phyloP scores from a whole-genome alignment of 148 eudicot species.

The Fagopyrum tataricum region DNA sequence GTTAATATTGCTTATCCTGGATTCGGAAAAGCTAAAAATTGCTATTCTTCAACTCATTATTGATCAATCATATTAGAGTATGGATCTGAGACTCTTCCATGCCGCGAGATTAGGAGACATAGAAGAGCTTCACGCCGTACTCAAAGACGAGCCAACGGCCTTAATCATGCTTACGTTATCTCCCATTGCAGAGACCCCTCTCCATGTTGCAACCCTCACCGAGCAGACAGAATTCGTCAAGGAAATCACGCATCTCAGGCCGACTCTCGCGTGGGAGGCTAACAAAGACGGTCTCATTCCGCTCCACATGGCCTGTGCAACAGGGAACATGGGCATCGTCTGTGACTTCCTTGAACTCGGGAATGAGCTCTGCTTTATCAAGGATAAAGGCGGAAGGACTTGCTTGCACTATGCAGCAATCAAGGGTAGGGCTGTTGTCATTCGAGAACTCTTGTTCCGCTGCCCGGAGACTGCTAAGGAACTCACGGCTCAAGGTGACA shows the following conservation, averaged over 20 bases:
- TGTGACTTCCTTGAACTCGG: neutral
- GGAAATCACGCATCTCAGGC: neutral
- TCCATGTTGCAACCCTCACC: neutral
- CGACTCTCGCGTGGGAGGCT: neutral
- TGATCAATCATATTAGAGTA: neutral
- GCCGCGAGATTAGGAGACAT: conserved; percentile 2
- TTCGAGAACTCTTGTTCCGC: neutral
- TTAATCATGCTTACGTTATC: neutral
- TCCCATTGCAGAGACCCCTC: neutral
- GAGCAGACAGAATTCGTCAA: neutral
- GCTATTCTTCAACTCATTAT: too few relatives aligned
- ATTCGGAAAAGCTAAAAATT: too few relatives aligned
- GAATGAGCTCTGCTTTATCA: neutral
- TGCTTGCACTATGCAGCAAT: neutral
- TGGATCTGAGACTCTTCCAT: neutral
- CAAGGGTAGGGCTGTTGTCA: neutral
- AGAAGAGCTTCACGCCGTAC: neutral
- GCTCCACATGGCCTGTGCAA: neutral
- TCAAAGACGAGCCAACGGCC: neutral
- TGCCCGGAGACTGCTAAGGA: neutral
- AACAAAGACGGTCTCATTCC: neutral
- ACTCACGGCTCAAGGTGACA: neutral
- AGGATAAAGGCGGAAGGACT: neutral
- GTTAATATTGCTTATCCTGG: too few relatives aligned
- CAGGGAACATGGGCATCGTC: neutral